These are phyloP conservation scores for Ascochyta fabae DNA, from an alignment of 2,329 filamentous ascomycete species.

Conservation along the genomic window DNA sequence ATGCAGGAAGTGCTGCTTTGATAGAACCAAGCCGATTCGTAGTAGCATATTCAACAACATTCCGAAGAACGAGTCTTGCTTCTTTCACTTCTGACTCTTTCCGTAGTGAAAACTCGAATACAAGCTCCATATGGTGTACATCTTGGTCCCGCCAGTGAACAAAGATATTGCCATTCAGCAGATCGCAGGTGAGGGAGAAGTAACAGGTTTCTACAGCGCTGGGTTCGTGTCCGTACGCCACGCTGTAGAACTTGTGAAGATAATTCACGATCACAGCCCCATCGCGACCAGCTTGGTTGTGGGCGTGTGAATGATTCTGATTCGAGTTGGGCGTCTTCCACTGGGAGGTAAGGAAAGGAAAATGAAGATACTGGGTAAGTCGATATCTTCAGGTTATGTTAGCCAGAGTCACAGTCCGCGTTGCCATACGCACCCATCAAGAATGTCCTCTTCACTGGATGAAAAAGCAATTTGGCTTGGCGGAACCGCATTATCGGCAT, in stretches of 20 bases:
- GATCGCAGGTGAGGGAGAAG: constrained; percentile 13
- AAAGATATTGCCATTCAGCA: neutral
- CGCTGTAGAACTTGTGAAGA: constrained; percentile 19
- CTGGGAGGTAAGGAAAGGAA: constrained; percentile 18
- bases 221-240: neutral
- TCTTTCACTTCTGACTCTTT: neutral
- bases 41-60: neutral
- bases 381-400: neutral
- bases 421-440: neutral
- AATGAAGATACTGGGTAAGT: neutral
- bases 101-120: neutral
- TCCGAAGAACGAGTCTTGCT: neutral
- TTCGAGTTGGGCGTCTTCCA: constrained; percentile 16
- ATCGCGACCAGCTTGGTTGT: constrained; percentile 14
- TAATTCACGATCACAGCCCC: constrained; percentile 16
- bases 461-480: neutral
- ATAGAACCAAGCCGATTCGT: neutral
- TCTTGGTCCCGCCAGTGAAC: constrained; percentile 10
- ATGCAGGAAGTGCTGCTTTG: neutral
- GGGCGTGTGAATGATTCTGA: constrained; percentile 13
- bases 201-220: neutral
- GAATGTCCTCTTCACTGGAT: neutral
- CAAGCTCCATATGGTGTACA: neutral
- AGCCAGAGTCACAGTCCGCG: too few species aligned
- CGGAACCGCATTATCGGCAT: neutral